phyloP scores from a whole-genome alignment of 2,329 filamentous ascomycete species.

The Paradendryphiella salina region DNA sequence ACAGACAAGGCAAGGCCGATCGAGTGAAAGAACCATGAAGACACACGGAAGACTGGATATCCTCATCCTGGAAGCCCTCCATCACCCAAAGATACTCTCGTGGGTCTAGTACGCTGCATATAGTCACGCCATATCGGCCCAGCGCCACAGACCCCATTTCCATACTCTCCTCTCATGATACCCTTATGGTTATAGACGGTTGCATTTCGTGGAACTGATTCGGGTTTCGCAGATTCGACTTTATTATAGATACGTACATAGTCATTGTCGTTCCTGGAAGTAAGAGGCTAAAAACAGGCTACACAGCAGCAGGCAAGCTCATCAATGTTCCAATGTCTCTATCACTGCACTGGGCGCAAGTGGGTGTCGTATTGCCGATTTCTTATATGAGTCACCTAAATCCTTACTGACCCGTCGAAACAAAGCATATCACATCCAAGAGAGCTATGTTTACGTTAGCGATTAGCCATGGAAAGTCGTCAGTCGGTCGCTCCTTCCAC shows the following conservation, averaged over 20 bases:
- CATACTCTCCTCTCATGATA: slow-evolving; percentile 43
- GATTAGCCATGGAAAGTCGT: not conserved
- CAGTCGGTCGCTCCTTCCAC: not conserved
- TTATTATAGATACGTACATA: not conserved
- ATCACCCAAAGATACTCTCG: not conserved
- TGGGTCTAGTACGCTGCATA: not conserved
- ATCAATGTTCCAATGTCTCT: no score
- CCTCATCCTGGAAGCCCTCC: not conserved
- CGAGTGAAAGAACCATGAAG: not conserved
- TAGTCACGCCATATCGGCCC: no score
- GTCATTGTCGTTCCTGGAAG: no score
- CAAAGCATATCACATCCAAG: no score
- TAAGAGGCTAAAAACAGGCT: no score
- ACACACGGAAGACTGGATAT: not conserved
- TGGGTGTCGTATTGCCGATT: no score
- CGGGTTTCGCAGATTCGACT: not conserved
- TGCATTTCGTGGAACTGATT: not conserved
- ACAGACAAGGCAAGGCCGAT: not conserved
- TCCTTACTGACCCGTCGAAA: no score
- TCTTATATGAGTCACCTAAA: no score
- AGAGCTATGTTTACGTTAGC: not conserved
- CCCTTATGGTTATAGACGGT: slow-evolving; percentile 19
- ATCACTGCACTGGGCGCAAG: no score
- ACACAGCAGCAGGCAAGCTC: no score
- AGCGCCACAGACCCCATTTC: not conserved